A percentile compares a stretch with the other conserved stretches of the same genome.
Conservation (phyloP, 2,329 filamentous ascomycete species). For the Claviceps capensis region DNA sequence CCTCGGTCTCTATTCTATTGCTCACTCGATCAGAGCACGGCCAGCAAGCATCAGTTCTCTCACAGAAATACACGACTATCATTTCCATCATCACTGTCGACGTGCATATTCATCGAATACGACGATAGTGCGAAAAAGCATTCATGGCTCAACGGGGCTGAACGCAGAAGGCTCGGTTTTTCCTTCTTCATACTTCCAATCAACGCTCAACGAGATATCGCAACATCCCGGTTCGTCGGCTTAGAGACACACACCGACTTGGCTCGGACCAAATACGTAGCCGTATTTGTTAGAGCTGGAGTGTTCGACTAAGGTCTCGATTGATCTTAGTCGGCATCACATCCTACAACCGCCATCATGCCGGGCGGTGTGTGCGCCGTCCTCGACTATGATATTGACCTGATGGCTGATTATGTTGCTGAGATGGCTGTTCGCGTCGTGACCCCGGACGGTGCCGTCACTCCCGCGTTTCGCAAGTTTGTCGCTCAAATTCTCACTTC, state of each 20-base stretch:
- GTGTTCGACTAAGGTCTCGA: slow-evolving; percentile 24
- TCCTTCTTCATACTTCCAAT: slow-evolving; percentile 2
- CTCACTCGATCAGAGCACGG: neutral
- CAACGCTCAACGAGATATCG: neutral
- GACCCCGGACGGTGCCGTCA: slow-evolving; percentile 38
- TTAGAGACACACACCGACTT: neutral
- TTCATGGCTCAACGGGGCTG: slow-evolving; percentile 21
- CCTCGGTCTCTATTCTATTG: neutral
- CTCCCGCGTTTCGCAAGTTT: slow-evolving; percentile 76
- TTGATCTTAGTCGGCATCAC: slow-evolving; percentile 26
- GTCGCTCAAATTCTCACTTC: slow-evolving; percentile 83
- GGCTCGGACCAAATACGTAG: neutral
- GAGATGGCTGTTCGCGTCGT: slow-evolving; percentile 62
- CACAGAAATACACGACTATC: slow-evolving; percentile 1
- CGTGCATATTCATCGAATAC: slow-evolving; percentile 10
- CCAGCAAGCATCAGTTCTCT: neutral
- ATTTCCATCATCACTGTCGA: slow-evolving; percentile 1
- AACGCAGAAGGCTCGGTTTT: slow-evolving; percentile 10
- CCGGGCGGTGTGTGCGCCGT: slow-evolving; percentile 81
- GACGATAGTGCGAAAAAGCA: slow-evolving; percentile 9
- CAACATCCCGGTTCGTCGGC: neutral
- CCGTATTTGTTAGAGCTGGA: slow-evolving; percentile 7
- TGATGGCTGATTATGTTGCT: slow-evolving; percentile 90
- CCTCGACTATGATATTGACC: slow-evolving; percentile 91
- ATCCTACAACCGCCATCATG: slow-evolving; percentile 33